phyloP scores from a whole-genome alignment of 345 rosid genomes.

The Luvunga scandens region DNA sequence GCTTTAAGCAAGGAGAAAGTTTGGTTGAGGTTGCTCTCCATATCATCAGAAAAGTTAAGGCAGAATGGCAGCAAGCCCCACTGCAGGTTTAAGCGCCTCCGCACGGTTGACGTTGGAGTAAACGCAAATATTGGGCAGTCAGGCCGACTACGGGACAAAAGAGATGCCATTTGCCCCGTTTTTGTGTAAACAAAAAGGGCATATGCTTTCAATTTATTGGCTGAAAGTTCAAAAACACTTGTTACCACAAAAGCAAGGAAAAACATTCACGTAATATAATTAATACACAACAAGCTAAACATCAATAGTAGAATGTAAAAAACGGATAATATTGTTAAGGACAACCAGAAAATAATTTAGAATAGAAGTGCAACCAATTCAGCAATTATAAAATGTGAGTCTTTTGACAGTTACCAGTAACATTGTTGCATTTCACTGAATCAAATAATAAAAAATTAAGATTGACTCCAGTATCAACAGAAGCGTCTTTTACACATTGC shows the following conservation, averaged over 20 bases:
- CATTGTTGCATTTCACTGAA: neutral
- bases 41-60: conserved; percentile 23
- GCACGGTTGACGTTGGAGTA: conserved; percentile 10
- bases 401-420: neutral
- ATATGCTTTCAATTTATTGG: conserved; percentile 27
- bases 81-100: conserved; percentile 22
- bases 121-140: conserved; percentile 31
- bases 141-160: conserved; percentile 30
- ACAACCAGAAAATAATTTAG: neutral
- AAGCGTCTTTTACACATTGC: neutral
- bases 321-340: neutral
- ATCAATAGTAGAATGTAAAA: neutral
- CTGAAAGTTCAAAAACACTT: conserved; percentile 22
- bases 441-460: neutral
- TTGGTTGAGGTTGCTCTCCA: conserved; percentile 23
- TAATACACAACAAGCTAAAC: neutral
- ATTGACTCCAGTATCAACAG: neutral
- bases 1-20: conserved; percentile 24
- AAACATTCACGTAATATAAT: neutral
- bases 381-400: neutral
- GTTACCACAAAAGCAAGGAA: neutral
- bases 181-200: conserved; percentile 30
- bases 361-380: neutral
- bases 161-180: conserved; percentile 25
- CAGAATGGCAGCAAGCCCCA: conserved; percentile 34